Evolutionary conservation across 1,284 basidiomycete genomes (phyloP), one percentile per base, ranked within the genome.

Genomic region (Phlebopus sp.): DNA sequence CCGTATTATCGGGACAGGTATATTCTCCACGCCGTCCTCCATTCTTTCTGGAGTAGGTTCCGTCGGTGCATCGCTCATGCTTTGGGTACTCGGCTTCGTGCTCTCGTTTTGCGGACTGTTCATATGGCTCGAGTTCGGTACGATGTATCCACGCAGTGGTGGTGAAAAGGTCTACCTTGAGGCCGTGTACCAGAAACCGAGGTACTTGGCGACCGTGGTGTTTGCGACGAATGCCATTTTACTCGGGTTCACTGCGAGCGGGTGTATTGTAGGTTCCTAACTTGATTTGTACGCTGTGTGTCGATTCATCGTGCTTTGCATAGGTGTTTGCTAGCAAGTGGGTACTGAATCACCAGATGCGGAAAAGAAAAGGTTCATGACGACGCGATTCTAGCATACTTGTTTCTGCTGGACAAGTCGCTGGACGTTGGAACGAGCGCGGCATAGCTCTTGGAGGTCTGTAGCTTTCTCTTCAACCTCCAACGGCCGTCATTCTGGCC

Each of bases 11-110:
- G 82, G 82, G 0, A 81, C 81, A 0, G 81, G 81, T 6, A 80
- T 83, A 48, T 84, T 84, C 63, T 80, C 81, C 1, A 82, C 81
- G 0, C 79, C 81, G 0, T 79, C 79, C 0, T 79, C 77, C 0
- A 83, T 84, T 55, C 56, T 81, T 25, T 60, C 55, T 0, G 71
- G 74, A 0, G 74, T 77, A 0, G 73, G 72, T 14, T 78, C 75
- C 2, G 67, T 79, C 11, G 79, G 79, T 5, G 75, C 78, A 2
- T 78, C 76, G 0, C 64, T 79, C 10, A 70, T 80, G 67, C 73
- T 80, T 35, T 82, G 79, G 79, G 73, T 78, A 2, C 71, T 79
- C 29, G 79, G 79, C 1, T 77, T 78, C 47, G 29, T 74, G 6
- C 68, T 81, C 8, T 77, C 78, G 1, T 73, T 74, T 45, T 73